Conservation (phyloP, 192 early-diverging fungal species). For the Gaertneriomyces sp. region DNA sequence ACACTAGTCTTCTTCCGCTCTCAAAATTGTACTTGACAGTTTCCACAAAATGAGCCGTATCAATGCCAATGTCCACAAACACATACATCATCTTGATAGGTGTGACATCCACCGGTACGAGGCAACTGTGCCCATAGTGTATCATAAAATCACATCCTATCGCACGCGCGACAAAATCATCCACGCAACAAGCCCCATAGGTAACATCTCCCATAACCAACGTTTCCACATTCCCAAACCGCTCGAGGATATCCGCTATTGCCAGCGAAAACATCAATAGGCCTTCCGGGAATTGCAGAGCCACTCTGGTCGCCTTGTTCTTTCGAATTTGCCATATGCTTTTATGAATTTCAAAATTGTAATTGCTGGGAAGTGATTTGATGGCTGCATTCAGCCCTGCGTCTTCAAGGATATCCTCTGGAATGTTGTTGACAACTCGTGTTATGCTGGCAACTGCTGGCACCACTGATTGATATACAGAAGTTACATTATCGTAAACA, state of each 20-base stretch:
- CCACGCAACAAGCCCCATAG: constrained; percentile 98
- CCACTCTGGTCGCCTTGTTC: constrained; percentile 74
- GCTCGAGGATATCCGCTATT: constrained; percentile 89
- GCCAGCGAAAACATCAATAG: constrained; percentile 90
- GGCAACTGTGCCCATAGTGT: constrained; percentile 96
- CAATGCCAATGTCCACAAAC: constrained; percentile 98
- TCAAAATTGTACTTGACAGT: constrained; percentile 88
- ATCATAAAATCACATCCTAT: constrained; percentile 96
- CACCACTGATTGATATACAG: no score
- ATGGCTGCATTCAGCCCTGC: constrained; percentile 79
- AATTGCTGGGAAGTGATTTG: constrained; percentile 82
- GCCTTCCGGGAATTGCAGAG: constrained; percentile 96
- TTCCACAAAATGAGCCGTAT: constrained; percentile 85
- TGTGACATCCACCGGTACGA: constrained; percentile 93
- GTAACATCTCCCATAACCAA: constrained; percentile 99
- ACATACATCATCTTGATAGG: constrained; percentile 94
- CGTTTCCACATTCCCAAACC: constrained; percentile 81
- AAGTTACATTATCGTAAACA: no score
- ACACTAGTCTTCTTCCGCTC: constrained; percentile 56
- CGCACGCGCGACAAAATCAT: constrained; percentile 90
- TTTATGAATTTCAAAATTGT: constrained; percentile 99
- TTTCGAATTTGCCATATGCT: constrained; percentile 84
- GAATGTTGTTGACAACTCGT: constrained; percentile 73
- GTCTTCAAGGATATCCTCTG: constrained; percentile 80
- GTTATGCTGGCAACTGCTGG: neutral